Evolutionary conservation across 306 rosid genomes (phyloP).

Genomic region (Malus fusca): DNA sequence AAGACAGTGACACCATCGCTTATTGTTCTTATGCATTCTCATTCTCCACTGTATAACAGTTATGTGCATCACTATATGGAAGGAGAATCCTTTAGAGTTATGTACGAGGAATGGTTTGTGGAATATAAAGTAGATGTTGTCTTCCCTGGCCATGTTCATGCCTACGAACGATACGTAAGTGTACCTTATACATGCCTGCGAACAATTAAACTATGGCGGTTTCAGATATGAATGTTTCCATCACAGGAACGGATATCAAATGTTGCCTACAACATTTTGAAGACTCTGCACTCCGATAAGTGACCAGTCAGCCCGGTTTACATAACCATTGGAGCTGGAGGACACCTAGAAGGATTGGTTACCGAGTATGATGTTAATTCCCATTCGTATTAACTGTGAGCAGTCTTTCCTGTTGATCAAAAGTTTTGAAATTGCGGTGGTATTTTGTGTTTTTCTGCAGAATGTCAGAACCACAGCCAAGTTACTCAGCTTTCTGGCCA

Average conservation of each 20-base stretch:
- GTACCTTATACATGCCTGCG: neutral
- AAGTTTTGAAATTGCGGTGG: neutral
- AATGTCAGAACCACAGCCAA: conserved; percentile 76
- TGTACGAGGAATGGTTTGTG: conserved; percentile 55
- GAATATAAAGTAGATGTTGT: conserved; percentile 49
- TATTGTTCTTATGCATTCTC: conserved; percentile 70
- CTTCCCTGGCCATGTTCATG: conserved; percentile 63
- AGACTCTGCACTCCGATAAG: conserved; percentile 40
- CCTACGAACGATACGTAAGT: conserved; percentile 70
- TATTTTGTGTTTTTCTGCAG: conserved; percentile 20
- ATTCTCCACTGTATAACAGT: conserved; percentile 52
- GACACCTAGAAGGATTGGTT: conserved; percentile 67
- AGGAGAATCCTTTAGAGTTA: conserved; percentile 60
- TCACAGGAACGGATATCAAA: conserved; percentile 64
- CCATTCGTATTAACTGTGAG: neutral
- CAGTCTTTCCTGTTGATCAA: neutral
- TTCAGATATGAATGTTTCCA: neutral
- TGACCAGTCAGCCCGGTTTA: conserved; percentile 51
- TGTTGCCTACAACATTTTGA: conserved; percentile 43
- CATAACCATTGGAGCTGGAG: conserved; percentile 81
- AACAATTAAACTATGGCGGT: neutral
- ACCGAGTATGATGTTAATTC: conserved; percentile 32
- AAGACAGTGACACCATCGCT: conserved; percentile 83
- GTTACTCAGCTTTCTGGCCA: conserved; percentile 63
- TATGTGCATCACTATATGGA: conserved; percentile 74